phyloP scores from a whole-genome alignment of 306 rosid genomes.

The Inga oerstediana region DNA sequence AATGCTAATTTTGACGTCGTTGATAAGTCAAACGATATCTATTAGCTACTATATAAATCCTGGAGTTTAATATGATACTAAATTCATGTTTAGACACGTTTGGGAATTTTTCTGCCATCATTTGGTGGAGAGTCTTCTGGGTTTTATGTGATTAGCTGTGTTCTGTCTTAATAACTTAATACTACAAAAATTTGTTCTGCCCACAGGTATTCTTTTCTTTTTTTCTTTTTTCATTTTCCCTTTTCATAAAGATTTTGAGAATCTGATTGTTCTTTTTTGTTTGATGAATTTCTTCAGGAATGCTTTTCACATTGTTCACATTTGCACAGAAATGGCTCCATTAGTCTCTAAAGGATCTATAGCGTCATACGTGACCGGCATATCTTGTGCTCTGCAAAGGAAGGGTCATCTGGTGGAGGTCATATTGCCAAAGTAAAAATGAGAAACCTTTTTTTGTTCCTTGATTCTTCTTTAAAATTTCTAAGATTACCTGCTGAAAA shows the following conservation, averaged over 20 bases:
- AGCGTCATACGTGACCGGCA: conserved; percentile 85
- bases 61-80: neutral
- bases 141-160: neutral
- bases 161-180: neutral
- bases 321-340: conserved; percentile 90
- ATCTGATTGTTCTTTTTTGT: conserved; percentile 39
- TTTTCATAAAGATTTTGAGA: neutral
- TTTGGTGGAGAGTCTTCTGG: neutral
- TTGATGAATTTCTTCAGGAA: conserved; percentile 59
- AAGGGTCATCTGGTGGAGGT: conserved; percentile 90
- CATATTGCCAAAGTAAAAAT: conserved; percentile 84
- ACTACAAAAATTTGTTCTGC: neutral
- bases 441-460: conserved; percentile 26
- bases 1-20: too few relatives aligned
- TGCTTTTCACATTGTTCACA: conserved; percentile 76
- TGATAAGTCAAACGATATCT: too few relatives aligned
- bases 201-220: neutral
- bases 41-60: neutral
- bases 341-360: conserved; percentile 69
- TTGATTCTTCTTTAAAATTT: conserved; percentile 19
- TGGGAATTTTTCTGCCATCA: neutral
- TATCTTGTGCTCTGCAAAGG: conserved; percentile 85
- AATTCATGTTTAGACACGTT: neutral
- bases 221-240: neutral
- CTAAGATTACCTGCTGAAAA: conserved; percentile 18